A percentile compares a stretch with the other conserved stretches of the same genome.
Conservation (phyloP, 192 early-diverging fungal species). For the Gaertneriomyces sp. region DNA sequence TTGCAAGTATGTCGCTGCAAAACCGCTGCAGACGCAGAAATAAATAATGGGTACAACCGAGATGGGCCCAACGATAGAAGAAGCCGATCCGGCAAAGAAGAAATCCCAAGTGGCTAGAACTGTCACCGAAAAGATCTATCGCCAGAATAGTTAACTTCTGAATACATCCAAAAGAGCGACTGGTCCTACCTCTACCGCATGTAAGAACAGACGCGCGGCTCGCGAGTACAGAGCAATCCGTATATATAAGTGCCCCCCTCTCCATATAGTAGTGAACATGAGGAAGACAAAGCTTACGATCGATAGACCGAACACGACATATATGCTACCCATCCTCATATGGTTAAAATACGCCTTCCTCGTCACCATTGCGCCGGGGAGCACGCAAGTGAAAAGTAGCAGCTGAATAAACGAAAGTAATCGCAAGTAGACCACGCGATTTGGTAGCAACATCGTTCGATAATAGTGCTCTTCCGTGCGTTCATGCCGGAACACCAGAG, state of each 20-base stretch:
- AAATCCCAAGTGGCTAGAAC: slow-evolving; percentile 22
- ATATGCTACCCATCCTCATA: background rate
- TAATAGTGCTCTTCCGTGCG: slow-evolving; percentile 33
- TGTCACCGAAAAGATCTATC: slow-evolving; percentile 14
- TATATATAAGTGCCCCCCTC: slow-evolving; percentile 19
- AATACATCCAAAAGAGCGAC: background rate
- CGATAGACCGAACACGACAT: background rate
- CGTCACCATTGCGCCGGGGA: background rate
- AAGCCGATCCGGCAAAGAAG: background rate
- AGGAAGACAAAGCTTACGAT: slow-evolving; percentile 14
- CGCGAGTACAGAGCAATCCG: slow-evolving; percentile 14
- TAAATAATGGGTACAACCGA: slow-evolving; percentile 16
- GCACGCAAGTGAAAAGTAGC: slow-evolving; percentile 2
- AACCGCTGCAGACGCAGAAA: slow-evolving; percentile 17
- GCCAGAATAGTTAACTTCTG: background rate
- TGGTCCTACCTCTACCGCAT: slow-evolving; percentile 9
- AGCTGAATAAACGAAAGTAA: slow-evolving; percentile 22
- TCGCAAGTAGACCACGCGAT: slow-evolving; percentile 29
- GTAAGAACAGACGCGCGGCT: background rate
- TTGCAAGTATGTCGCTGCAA: slow-evolving; percentile 18
- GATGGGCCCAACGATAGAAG: slow-evolving; percentile 10
- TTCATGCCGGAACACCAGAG: slow-evolving; percentile 22
- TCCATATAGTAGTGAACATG: slow-evolving; percentile 11
- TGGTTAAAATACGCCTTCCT: background rate
- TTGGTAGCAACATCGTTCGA: slow-evolving; percentile 28